These are phyloP conservation scores for Phyllosticta capitalensis DNA, from an alignment of 2,329 filamentous ascomycete genomes.

Conservation along the genomic window DNA sequence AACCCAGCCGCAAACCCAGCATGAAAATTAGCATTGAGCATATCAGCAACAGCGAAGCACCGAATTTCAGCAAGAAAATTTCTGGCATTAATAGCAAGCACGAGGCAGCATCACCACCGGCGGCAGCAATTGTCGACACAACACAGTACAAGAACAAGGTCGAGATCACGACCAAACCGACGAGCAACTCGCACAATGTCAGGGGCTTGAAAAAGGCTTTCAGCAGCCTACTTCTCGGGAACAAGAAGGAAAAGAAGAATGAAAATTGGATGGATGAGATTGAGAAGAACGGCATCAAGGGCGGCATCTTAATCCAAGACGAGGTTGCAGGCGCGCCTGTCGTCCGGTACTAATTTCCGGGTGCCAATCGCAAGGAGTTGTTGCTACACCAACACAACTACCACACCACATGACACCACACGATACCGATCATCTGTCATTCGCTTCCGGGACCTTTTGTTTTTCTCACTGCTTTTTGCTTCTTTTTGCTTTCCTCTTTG, in stretches of 20 bases:
- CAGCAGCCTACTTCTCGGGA: slow-evolving; percentile 14
- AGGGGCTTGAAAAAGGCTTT: slow-evolving; percentile 24
- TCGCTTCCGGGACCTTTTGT: not conserved
- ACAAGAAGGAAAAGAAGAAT: slow-evolving; percentile 26
- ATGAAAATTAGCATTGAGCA: slow-evolving; percentile 20
- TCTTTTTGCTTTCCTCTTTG: not conserved
- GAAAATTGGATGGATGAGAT: slow-evolving; percentile 34
- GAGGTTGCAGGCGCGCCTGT: slow-evolving; percentile 21
- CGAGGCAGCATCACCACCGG: slow-evolving; percentile 15
- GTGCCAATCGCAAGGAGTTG: not conserved
- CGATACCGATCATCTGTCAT: not conserved
- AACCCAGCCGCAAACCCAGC: slow-evolving; percentile 14
- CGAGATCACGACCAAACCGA: slow-evolving; percentile 18
- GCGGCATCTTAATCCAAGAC: slow-evolving; percentile 28
- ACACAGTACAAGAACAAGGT: slow-evolving; percentile 21
- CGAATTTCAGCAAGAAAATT: slow-evolving; percentile 26
- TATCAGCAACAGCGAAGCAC: slow-evolving; percentile 13
- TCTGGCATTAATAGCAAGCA: too few relatives aligned
- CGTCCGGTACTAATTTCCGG: slow-evolving; percentile 22
- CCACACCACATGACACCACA: not conserved
- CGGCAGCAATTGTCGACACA: not conserved
- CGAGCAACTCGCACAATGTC: slow-evolving; percentile 8
- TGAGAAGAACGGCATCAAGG: slow-evolving; percentile 31
- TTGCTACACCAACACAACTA: not conserved
- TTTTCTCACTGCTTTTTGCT: not conserved